Percentiles rank a stretch among this genome's conserved stretches.
phyloP scores from a whole-genome alignment of 2,329 filamentous ascomycete species.

The Triangularia verruculosa region DNA sequence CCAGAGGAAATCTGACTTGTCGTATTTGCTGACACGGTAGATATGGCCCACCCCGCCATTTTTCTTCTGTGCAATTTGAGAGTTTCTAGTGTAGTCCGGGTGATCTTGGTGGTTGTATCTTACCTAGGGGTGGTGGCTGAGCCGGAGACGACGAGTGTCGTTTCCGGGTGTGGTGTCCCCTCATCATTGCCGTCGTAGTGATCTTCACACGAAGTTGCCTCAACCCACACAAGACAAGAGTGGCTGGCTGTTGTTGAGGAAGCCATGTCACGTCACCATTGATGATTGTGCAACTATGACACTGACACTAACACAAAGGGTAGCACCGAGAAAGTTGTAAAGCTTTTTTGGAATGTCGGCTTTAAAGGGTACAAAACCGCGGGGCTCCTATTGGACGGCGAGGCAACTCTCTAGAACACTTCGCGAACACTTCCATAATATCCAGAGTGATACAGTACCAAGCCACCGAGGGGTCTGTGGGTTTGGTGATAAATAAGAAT shows the following conservation, averaged over 20 bases:
- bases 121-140: background rate
- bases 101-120: slow-evolving; percentile 13
- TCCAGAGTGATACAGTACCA: slow-evolving; percentile 15
- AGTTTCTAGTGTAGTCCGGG: slow-evolving; percentile 12
- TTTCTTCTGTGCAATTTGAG: slow-evolving; percentile 7
- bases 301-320: background rate
- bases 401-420: slow-evolving; percentile 11
- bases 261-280: background rate
- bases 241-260: background rate
- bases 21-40: slow-evolving; percentile 6
- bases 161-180: background rate
- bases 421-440: slow-evolving; percentile 22
- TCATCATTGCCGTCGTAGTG: background rate
- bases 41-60: slow-evolving; percentile 12
- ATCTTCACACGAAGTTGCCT: background rate
- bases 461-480: slow-evolving; percentile 8
- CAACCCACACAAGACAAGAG: background rate
- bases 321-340: background rate
- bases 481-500: slow-evolving; percentile 7
- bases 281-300: background rate
- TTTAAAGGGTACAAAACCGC: slow-evolving; percentile 5
- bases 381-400: slow-evolving; percentile 13
- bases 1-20: slow-evolving; percentile 10
- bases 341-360: slow-evolving; percentile 9
- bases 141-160: background rate